Conservation (phyloP, 129 eudicot genomes). For the Tagetes erecta region DNA sequence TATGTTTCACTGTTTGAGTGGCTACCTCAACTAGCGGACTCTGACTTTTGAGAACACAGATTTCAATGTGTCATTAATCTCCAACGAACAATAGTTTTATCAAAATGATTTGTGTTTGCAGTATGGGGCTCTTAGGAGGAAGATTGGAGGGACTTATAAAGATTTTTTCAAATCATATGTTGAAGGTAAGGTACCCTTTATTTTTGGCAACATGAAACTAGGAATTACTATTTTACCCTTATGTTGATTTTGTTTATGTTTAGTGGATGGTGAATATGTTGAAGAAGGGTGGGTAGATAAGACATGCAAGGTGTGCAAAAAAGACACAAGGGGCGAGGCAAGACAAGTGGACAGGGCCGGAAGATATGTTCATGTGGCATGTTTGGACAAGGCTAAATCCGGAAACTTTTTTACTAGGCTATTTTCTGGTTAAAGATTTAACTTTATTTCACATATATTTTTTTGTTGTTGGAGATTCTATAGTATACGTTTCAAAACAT, state of each 20-base stretch:
- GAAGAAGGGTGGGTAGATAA: constrained; percentile 99
- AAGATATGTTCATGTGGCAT: constrained; percentile 85
- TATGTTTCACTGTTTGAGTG: too few species aligned
- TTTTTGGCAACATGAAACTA: constrained; percentile 2
- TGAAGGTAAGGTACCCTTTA: constrained; percentile 56
- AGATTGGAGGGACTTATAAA: constrained; percentile 97
- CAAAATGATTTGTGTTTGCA: constrained; percentile 19
- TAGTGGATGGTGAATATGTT: constrained; percentile 90
- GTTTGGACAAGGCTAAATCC: constrained; percentile 61
- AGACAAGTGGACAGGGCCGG: constrained; percentile 86
- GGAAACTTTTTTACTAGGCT: constrained; percentile 85
- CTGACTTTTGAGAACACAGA: too few species aligned
- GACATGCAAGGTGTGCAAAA: constrained; percentile 94
- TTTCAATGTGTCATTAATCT: too few species aligned
- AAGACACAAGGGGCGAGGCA: constrained; percentile 79
- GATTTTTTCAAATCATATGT: constrained; percentile 97
- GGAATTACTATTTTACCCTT: background rate
- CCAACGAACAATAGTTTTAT: background rate
- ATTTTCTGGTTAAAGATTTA: constrained; percentile 51
- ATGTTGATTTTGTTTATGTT: constrained; percentile 2
- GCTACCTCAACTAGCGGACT: too few species aligned
- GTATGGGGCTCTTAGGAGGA: constrained; percentile 99
- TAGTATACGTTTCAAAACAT: background rate
- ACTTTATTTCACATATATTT: background rate
- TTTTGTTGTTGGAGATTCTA: background rate